Evolutionary conservation across 106 monocot species (phyloP).

Genomic region (Triglochin maritima): DNA sequence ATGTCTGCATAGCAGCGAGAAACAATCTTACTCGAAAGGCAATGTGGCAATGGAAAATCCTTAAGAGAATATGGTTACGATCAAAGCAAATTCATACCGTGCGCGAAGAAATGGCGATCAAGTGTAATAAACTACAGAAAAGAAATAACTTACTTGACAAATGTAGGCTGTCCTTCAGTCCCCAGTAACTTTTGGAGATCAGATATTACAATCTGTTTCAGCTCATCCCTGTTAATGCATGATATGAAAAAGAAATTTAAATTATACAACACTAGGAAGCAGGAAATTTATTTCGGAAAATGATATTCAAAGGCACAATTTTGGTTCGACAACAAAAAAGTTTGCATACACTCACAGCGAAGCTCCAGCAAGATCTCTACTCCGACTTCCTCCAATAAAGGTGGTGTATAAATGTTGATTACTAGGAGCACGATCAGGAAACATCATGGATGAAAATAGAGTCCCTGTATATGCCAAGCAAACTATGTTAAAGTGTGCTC

Average conservation of each 20-base stretch:
- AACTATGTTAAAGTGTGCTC: neutral
- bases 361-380: slow-evolving; percentile 81
- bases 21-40: neutral
- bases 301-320: neutral
- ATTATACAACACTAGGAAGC: neutral
- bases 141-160: slow-evolving; percentile 52
- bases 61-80: neutral
- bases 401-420: slow-evolving; percentile 86
- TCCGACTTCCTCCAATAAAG: slow-evolving; percentile 87
- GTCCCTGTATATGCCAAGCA: slow-evolving; percentile 38
- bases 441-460: slow-evolving; percentile 99
- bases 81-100: neutral
- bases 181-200: slow-evolving; percentile 79
- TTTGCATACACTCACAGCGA: slow-evolving; percentile 55
- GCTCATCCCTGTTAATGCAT: slow-evolving; percentile 41
- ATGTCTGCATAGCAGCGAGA: slow-evolving; percentile 44
- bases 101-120: neutral
- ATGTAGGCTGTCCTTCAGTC: slow-evolving; percentile 59
- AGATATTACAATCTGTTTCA: slow-evolving; percentile 66
- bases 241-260: neutral
- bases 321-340: neutral
- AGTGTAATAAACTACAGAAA: neutral
- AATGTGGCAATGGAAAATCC: neutral
- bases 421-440: slow-evolving; percentile 81
- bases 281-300: neutral